Base-by-base conservation (phyloP, 192 early-diverging fungal species). In the Blastocladiella britannica region DNA sequence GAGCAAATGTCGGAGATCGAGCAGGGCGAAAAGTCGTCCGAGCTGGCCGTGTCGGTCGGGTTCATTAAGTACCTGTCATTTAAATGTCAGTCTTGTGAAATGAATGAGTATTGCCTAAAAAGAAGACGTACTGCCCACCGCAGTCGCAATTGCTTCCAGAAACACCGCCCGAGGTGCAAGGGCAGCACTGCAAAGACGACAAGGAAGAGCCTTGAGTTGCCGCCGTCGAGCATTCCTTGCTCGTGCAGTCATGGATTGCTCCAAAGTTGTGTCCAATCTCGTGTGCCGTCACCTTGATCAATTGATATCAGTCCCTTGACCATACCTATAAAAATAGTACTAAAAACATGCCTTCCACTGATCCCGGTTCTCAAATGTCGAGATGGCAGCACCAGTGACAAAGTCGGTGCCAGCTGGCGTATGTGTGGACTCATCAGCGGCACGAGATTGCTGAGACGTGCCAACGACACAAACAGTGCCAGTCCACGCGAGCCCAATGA, bases 401-500 rank as follows among this genome's bases (percentile, higher is more conserved):
- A 64, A 80, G 47, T 82, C 69, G 0, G 28, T 57, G 54, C 62
- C 51, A 63, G 63, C 24, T 68, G 72, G 22, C 68, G 67, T n/a
- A 54, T 56, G 53, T 63, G 66, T 55, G 63, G 69, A 8, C 59
- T n/a, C n/a, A n/a, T n/a, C n/a, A n/a, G n/a, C n/a, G n/a, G n/a
- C n/a, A n/a, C n/a, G n/a, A n/a, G 66, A 58, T 69, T 86, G 72
- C 0, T 63, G 25, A 53, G 65, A 68, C 20, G 78, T 58, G 27
- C 63, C 67, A 25, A 72, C 64, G 43, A 70, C 70, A 69, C 90
- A 93, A 28, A 88, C 56, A 1, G 81, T 80, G 27, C 75, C 70
- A 24, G 88, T 61, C 91, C 91, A 93, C 26, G 88, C 91, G 62
- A 93, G 75, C 7, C 91, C 88, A 6, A 93, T 84, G 52, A 84